Percentiles rank a stretch among this genome's conserved stretches.
Evolutionary conservation across 2,329 filamentous ascomycete genomes (phyloP).

Genomic region (Ilyonectria robusta): DNA sequence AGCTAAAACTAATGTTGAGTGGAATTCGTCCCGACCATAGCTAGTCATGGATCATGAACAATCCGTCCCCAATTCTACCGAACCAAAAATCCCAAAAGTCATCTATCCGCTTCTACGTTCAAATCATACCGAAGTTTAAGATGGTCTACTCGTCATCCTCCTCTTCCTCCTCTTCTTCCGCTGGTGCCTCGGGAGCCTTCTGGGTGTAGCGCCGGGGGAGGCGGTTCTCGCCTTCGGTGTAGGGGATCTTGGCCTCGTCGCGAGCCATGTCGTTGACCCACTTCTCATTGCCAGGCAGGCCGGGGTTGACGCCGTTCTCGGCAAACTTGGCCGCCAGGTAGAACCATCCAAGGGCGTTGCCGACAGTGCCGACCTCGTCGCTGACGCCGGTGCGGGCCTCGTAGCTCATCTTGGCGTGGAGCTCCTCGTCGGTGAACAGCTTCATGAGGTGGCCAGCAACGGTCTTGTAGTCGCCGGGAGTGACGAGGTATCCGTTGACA

Average conservation of each 20-base stretch:
- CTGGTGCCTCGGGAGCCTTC: conserved; percentile 26
- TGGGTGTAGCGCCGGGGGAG: conserved; percentile 62
- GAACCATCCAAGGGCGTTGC: conserved; percentile 82
- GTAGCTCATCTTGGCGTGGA: conserved; percentile 76
- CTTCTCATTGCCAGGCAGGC: conserved; percentile 69
- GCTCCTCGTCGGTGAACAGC: conserved; percentile 74
- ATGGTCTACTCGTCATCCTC: conserved; percentile 20
- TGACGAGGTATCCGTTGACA: conserved; percentile 81
- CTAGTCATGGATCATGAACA: conserved; percentile 32
- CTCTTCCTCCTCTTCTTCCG: conserved; percentile 31
- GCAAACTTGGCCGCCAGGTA: conserved; percentile 80
- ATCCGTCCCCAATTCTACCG: conserved; percentile 31
- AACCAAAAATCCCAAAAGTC: conserved; percentile 5
- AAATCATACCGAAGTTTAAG: neutral
- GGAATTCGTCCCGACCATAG: conserved; percentile 32
- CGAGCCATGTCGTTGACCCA: conserved; percentile 60
- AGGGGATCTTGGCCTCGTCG: conserved; percentile 70
- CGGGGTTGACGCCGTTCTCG: conserved; percentile 63
- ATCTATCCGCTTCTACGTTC: conserved; percentile 11
- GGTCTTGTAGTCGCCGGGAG: conserved; percentile 77
- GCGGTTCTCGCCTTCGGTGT: conserved; percentile 71
- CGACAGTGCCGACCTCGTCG: conserved; percentile 86
- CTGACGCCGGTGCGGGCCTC: conserved; percentile 78
- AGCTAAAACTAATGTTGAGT: conserved; percentile 30
- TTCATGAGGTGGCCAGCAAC: conserved; percentile 78